Evolutionary conservation across 2,329 filamentous ascomycete genomes (phyloP).

Genomic region (Aaosphaeria arxii): DNA sequence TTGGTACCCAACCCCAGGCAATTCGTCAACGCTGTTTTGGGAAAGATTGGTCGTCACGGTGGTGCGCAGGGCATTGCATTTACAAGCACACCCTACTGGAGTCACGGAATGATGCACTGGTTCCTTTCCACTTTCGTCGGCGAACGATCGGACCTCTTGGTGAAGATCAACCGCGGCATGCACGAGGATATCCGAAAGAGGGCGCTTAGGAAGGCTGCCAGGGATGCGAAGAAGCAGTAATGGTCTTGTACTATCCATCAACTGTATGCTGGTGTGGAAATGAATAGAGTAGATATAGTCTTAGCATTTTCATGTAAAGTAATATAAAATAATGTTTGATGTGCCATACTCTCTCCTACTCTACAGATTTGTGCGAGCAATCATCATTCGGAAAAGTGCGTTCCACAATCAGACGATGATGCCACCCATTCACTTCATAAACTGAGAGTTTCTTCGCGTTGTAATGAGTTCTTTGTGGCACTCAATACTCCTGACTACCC

Average conservation of each 20-base stretch:
- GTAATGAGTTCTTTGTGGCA: no score
- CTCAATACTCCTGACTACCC: no score
- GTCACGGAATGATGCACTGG: slow-evolving; percentile 86
- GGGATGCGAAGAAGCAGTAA: slow-evolving; percentile 68
- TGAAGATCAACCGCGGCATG: slow-evolving; percentile 65
- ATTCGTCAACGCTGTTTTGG: slow-evolving; percentile 76
- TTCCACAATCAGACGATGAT: no score
- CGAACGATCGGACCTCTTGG: slow-evolving; percentile 54
- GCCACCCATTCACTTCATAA: no score
- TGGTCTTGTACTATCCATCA: background rate
- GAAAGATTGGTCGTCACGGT: slow-evolving; percentile 76
- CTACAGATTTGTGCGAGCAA: no score
- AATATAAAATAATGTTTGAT: no score
- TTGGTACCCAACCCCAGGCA: slow-evolving; percentile 76
- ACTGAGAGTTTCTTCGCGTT: no score
- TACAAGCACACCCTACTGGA: slow-evolving; percentile 92
- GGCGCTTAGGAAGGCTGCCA: slow-evolving; percentile 78
- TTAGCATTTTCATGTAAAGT: no score
- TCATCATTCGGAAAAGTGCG: no score
- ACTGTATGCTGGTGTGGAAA: no score
- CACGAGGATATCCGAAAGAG: slow-evolving; percentile 79
- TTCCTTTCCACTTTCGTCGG: slow-evolving; percentile 62
- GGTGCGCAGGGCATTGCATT: slow-evolving; percentile 75
- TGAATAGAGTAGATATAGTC: no score
- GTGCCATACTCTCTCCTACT: no score